Conservation (phyloP, 352 stramenopile species). For the Phytophthora syringae region DNA sequence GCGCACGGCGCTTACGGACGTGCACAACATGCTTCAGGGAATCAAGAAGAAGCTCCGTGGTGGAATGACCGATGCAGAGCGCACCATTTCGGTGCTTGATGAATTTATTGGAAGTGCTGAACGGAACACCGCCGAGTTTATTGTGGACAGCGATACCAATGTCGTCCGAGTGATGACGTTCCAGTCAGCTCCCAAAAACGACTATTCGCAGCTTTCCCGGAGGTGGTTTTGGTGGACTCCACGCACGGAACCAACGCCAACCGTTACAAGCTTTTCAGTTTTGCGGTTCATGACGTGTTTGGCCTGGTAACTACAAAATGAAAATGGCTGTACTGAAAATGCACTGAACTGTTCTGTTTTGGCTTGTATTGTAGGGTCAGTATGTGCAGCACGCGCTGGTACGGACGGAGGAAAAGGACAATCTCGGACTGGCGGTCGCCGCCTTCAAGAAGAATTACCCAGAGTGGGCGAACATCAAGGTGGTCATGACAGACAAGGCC, state of each 20-base stretch:
- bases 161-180: slow-evolving; percentile 1
- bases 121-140: slow-evolving; percentile 1
- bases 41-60: not conserved
- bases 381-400: slow-evolving; percentile 16
- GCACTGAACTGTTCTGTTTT: not conserved
- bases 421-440: not conserved
- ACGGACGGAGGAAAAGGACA: slow-evolving; percentile 6
- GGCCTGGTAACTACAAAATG: slow-evolving; percentile 6
- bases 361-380: not conserved
- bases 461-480: too few relatives aligned
- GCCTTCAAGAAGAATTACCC: too few relatives aligned
- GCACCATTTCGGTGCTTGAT: not conserved
- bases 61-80: not conserved
- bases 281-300: not conserved
- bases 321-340: not conserved
- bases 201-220: slow-evolving; percentile 14
- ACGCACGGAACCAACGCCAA: slow-evolving; percentile 21
- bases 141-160: slow-evolving; percentile 11
- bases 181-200: slow-evolving; percentile 7
- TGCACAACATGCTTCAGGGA: slow-evolving; percentile 16
- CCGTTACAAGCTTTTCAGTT: not conserved
- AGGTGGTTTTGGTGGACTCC: slow-evolving; percentile 17
- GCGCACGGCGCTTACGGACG: not conserved
- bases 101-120: slow-evolving; percentile 6
- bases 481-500: too few relatives aligned